phyloP scores from a whole-genome alignment of 768 basidiomycete genomes.

The Suillus brevipes region DNA sequence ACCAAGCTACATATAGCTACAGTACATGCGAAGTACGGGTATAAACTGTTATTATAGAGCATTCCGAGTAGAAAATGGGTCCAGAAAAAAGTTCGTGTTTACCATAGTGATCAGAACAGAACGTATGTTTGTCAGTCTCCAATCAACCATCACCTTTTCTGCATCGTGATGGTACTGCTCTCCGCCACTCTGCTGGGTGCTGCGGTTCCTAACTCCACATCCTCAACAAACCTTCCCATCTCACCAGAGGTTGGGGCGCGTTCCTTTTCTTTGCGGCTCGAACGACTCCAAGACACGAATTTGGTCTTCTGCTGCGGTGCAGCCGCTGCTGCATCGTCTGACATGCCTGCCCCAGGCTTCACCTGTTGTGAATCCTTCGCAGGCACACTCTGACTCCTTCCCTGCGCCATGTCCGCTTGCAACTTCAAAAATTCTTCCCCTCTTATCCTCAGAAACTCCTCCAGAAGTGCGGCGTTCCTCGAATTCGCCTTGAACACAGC shows the following conservation, averaged over 20 bases:
- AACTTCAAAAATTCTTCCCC: slow-evolving; percentile 70
- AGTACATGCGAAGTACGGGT: neutral
- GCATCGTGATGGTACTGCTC: neutral
- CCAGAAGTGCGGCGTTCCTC: slow-evolving; percentile 82
- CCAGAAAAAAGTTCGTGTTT: slow-evolving; percentile 3
- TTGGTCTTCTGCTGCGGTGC: slow-evolving; percentile 17
- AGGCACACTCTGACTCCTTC: slow-evolving; percentile 23
- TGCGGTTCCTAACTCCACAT: slow-evolving; percentile 22
- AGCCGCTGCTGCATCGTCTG: slow-evolving; percentile 36
- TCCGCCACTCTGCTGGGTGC: neutral
- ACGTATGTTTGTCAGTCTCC: neutral
- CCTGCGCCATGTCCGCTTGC: slow-evolving; percentile 36
- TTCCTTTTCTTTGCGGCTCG: slow-evolving; percentile 24
- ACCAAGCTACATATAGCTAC: neutral
- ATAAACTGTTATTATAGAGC: neutral
- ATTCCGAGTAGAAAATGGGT: neutral
- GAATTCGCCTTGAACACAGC: slow-evolving; percentile 87
- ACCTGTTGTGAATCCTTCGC: slow-evolving; percentile 43
- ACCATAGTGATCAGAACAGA: neutral
- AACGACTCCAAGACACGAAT: slow-evolving; percentile 12
- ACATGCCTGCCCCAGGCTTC: slow-evolving; percentile 54
- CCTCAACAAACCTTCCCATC: slow-evolving; percentile 41
- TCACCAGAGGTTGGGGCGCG: slow-evolving; percentile 24
- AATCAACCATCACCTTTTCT: neutral
- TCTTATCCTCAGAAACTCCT: slow-evolving; percentile 79